These are phyloP conservation scores for Hyphodiscus sp. DNA, from an alignment of 2,329 filamentous ascomycete genomes.

Conservation along the genomic window DNA sequence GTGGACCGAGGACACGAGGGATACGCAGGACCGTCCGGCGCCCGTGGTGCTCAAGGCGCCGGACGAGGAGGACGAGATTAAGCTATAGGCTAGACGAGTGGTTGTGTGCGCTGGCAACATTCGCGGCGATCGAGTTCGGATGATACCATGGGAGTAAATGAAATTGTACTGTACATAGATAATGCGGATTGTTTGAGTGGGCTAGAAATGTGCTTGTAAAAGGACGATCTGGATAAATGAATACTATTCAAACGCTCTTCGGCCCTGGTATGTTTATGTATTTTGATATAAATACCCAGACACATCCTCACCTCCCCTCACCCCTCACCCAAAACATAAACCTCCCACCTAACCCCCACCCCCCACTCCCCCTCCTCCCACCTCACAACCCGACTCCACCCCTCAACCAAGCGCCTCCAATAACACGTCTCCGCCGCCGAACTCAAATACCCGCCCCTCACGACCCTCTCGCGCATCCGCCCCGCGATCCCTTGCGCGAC, in stretches of 20 bases:
- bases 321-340: slow-evolving; percentile 18
- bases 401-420: slow-evolving; percentile 43
- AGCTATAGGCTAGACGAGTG: background rate
- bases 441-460: slow-evolving; percentile 37
- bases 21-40: background rate
- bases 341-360: slow-evolving; percentile 25
- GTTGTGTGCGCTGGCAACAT: background rate
- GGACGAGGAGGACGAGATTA: background rate
- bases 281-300: too few species aligned
- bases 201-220: background rate
- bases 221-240: too few species aligned
- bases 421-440: slow-evolving; percentile 46
- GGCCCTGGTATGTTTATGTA: too few species aligned
- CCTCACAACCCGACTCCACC: slow-evolving; percentile 39
- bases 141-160: background rate
- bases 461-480: slow-evolving; percentile 39
- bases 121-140: background rate
- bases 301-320: too few species aligned
- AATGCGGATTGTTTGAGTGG: background rate
- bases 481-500: slow-evolving; percentile 41
- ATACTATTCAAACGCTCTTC: too few species aligned
- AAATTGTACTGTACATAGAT: background rate
- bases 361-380: slow-evolving; percentile 30
- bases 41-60: background rate
- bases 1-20: slow-evolving; percentile 11